Conservation (phyloP, 495 filamentous ascomycete species). For the Lichenothelia convexa region DNA sequence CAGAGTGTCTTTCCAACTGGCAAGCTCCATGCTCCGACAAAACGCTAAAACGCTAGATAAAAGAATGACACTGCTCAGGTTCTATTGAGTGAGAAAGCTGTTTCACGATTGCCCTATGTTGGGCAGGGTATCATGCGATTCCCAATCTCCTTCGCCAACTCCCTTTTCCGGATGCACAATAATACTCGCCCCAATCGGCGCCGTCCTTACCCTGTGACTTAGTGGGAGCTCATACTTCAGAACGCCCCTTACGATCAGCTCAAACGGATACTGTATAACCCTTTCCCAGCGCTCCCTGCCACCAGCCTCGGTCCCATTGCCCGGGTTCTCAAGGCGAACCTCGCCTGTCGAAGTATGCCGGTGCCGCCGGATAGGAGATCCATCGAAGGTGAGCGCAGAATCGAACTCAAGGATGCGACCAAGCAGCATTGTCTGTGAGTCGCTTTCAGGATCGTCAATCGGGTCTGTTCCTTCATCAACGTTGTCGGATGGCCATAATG, state of each 20-base stretch:
- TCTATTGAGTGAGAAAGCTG: not conserved
- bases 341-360: slow-evolving; percentile 56
- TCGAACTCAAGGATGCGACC: slow-evolving; percentile 77
- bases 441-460: slow-evolving; percentile 42
- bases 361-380: slow-evolving; percentile 58
- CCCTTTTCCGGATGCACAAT: slow-evolving; percentile 32
- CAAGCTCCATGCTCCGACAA: too few species aligned
- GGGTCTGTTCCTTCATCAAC: slow-evolving; percentile 59
- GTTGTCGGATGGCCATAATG: slow-evolving; percentile 12
- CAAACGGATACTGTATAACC: slow-evolving; percentile 77
- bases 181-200: slow-evolving; percentile 32
- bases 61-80: not conserved
- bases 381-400: slow-evolving; percentile 69
- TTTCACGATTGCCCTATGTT: not conserved
- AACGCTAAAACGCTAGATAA: not conserved
- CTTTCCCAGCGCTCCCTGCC: slow-evolving; percentile 83
- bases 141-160: slow-evolving; percentile 4
- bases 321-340: slow-evolving; percentile 58
- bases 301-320: slow-evolving; percentile 72
- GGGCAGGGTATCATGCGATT: not conserved
- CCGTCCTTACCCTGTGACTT: slow-evolving; percentile 42
- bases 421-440: slow-evolving; percentile 69
- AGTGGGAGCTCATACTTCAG: slow-evolving; percentile 79
- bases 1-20: too few species aligned
- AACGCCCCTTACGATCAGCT: slow-evolving; percentile 74